Evolutionary conservation across 2,329 filamentous ascomycete genomes (phyloP).

Genomic region (Penicillium sp.): DNA sequence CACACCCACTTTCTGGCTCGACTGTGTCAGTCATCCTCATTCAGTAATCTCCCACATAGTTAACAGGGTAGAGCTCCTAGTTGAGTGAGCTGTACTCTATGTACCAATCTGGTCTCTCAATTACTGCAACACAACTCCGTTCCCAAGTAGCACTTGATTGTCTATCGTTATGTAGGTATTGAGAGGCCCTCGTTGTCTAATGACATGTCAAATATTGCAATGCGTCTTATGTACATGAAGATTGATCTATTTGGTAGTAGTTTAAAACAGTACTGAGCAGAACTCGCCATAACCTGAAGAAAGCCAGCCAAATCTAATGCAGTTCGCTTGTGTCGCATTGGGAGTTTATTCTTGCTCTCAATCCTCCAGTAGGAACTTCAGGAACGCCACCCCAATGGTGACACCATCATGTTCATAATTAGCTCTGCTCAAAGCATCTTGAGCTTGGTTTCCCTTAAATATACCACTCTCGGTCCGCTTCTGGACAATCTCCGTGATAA

Average conservation of each 20-base stretch:
- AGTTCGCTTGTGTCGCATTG: neutral
- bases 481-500: constrained; percentile 68
- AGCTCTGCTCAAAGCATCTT: constrained; percentile 67
- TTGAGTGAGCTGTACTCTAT: neutral
- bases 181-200: neutral
- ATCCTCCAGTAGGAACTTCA: constrained; percentile 69
- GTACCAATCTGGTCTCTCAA: too few species aligned
- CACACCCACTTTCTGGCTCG: neutral
- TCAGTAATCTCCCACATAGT: neutral
- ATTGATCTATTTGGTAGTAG: neutral
- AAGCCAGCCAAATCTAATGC: neutral
- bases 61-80: too few species aligned
- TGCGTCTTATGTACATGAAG: neutral
- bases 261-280: neutral
- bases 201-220: neutral
- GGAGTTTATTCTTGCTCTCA: constrained; percentile 8
- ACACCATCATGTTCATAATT: constrained; percentile 74
- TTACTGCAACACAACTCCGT: too few species aligned
- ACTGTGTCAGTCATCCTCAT: neutral
- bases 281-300: neutral
- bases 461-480: constrained; percentile 65
- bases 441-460: constrained; percentile 67
- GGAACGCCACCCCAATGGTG: constrained; percentile 69
- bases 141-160: neutral
- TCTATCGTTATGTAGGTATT: neutral